These are phyloP conservation scores for Xanthoconium stramineum DNA, from an alignment of 768 basidiomycete species.

Conservation along the genomic window DNA sequence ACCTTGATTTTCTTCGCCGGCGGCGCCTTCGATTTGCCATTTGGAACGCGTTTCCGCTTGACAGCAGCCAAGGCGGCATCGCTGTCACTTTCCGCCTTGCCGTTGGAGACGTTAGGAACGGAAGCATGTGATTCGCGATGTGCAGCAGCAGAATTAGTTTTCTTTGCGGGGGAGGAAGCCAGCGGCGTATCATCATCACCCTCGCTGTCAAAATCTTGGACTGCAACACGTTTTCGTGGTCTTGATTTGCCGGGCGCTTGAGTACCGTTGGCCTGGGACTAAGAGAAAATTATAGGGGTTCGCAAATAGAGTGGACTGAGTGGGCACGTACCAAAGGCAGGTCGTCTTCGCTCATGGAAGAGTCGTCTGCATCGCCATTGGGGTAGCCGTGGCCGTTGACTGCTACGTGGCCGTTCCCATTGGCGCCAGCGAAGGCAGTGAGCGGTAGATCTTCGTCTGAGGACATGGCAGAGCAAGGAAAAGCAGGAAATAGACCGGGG, in stretches of 20 bases:
- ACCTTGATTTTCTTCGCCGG: conserved; percentile 66
- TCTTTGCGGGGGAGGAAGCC: conserved; percentile 69
- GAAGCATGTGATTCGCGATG: conserved; percentile 40
- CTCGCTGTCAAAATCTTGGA: conserved; percentile 55
- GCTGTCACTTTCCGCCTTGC: conserved; percentile 37
- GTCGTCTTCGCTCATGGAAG: conserved; percentile 67
- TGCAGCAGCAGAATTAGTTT: conserved; percentile 35
- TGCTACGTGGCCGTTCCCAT: conserved; percentile 41
- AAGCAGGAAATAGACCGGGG: conserved; percentile 7
- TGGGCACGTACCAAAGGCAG: conserved; percentile 59
- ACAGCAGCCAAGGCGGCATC: conserved; percentile 43
- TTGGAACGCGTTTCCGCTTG: conserved; percentile 44
- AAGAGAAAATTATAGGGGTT: conserved; percentile 27
- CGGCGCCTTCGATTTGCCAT: conserved; percentile 49
- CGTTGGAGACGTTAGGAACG: conserved; percentile 33
- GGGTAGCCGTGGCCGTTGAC: conserved; percentile 43
- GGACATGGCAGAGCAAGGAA: conserved; percentile 41
- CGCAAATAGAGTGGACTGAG: background rate
- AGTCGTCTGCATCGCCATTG: conserved; percentile 38
- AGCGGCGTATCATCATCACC: conserved; percentile 68
- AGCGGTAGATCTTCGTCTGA: conserved; percentile 62
- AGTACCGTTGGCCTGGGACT: conserved; percentile 56
- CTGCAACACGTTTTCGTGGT: conserved; percentile 53
- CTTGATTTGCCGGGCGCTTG: conserved; percentile 35
- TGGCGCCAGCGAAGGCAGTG: conserved; percentile 35